phyloP scores from a whole-genome alignment of 495 filamentous ascomycete genomes.

The Xylaria curta region DNA sequence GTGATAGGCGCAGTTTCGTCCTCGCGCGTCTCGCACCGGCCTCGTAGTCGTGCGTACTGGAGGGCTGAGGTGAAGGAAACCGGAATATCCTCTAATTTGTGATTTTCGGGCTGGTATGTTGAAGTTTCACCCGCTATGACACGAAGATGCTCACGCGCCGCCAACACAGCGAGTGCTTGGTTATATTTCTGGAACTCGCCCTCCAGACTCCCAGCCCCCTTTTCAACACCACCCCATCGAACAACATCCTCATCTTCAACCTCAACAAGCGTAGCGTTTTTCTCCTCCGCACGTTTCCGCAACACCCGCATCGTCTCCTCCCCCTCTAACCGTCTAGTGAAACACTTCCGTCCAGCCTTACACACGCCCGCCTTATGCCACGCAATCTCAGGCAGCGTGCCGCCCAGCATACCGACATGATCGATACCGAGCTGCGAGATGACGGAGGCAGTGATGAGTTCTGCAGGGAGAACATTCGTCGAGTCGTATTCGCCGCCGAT shows the following conservation, averaged over 20 bases:
- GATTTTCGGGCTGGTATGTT: background rate
- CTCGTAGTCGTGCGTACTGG: constrained; percentile 67
- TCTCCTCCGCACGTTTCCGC: constrained; percentile 46
- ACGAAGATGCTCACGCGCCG: constrained; percentile 48
- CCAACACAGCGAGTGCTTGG: constrained; percentile 51
- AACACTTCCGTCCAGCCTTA: constrained; percentile 47
- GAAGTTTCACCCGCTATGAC: constrained; percentile 17
- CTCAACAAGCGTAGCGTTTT: constrained; percentile 42
- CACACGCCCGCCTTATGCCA: constrained; percentile 62
- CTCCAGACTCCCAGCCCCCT: constrained; percentile 32
- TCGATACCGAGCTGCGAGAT: constrained; percentile 58
- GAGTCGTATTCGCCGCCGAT: constrained; percentile 60
- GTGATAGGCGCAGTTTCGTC: constrained; percentile 54
- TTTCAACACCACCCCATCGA: constrained; percentile 43
- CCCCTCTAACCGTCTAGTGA: constrained; percentile 42
- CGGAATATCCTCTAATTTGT: constrained; percentile 9
- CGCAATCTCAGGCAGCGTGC: constrained; percentile 54
- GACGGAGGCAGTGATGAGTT: constrained; percentile 45
- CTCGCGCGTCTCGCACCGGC: constrained; percentile 73
- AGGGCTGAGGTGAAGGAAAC: constrained; percentile 67
- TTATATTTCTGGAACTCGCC: constrained; percentile 55
- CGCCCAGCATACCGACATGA: constrained; percentile 56
- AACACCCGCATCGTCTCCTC: constrained; percentile 47
- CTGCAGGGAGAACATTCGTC: constrained; percentile 51
- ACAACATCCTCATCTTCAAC: constrained; percentile 43